Conservation (phyloP, 176 grass and related monocot genomes). For the Aechmea fasciata region DNA sequence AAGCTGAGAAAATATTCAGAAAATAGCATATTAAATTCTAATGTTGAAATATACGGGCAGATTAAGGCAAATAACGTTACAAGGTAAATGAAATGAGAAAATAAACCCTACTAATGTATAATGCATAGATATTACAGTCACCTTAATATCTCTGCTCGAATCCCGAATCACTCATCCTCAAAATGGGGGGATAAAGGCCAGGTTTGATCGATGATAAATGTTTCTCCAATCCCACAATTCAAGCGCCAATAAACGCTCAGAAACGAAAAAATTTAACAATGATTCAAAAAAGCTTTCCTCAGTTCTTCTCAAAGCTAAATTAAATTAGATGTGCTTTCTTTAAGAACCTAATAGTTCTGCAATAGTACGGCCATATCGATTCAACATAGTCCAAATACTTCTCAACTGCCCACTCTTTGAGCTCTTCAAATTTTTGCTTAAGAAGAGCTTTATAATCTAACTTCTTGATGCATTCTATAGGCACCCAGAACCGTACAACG, state of each 20-base stretch:
- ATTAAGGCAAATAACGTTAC: neutral
- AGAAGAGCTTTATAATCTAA: constrained; percentile 10
- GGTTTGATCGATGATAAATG: neutral
- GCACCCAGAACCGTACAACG: neutral
- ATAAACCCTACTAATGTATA: neutral
- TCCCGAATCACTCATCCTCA: constrained; percentile 1
- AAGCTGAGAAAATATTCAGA: too few species aligned
- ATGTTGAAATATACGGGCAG: too few species aligned
- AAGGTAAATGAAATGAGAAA: neutral
- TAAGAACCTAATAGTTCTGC: constrained; percentile 18
- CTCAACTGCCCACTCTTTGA: constrained; percentile 4
- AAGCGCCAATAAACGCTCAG: neutral
- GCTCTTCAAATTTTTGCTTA: neutral
- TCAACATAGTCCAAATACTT: constrained; percentile 18
- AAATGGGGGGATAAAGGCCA: neutral
- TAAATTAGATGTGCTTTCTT: constrained; percentile 27
- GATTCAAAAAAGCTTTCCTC: neutral
- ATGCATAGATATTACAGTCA: neutral
- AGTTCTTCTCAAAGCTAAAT: neutral
- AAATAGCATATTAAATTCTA: too few species aligned
- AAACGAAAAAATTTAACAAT: neutral
- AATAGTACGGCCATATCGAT: constrained; percentile 29
- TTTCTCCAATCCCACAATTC: neutral
- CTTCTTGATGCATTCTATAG: constrained; percentile 11
- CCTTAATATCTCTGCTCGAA: neutral